Conservation (phyloP, 768 basidiomycete species). For the Pulveroboletus sp. region DNA sequence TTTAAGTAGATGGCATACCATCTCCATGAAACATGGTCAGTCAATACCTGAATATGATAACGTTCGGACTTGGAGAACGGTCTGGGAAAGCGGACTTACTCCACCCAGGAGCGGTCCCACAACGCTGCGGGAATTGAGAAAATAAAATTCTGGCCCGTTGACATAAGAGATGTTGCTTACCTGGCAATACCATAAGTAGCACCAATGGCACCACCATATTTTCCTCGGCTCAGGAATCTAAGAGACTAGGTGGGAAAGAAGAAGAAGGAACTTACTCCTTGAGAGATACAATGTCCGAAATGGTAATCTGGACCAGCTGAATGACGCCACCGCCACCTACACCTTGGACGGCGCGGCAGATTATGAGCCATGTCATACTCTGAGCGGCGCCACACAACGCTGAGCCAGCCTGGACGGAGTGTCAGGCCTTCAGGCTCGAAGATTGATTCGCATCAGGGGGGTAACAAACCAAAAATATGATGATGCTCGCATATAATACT, state of each 20-base stretch:
- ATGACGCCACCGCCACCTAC: conserved; percentile 41
- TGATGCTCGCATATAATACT: conserved; percentile 35
- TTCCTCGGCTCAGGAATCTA: conserved; percentile 32
- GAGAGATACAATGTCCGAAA: conserved; percentile 39
- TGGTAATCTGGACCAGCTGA: conserved; percentile 36
- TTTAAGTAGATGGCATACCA: conserved; percentile 30
- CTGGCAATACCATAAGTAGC: conserved; percentile 41
- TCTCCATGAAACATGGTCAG: conserved; percentile 38
- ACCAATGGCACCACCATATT: conserved; percentile 36
- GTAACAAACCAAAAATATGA: conserved; percentile 34
- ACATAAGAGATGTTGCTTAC: conserved; percentile 13
- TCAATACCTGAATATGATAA: conserved; percentile 23
- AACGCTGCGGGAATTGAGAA: conserved; percentile 25
- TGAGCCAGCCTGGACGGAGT: conserved; percentile 31
- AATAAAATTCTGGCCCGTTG: neutral
- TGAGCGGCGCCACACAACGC: conserved; percentile 44
- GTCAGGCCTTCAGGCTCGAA: neutral
- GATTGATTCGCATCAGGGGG: neutral
- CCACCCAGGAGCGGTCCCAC: conserved; percentile 44
- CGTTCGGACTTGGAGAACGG: neutral
- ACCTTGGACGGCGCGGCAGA: conserved; percentile 41
- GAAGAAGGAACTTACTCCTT: conserved; percentile 24
- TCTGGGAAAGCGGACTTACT: conserved; percentile 16
- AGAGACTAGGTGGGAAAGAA: neutral
- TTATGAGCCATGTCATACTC: conserved; percentile 41